Base-by-base conservation (phyloP, 116 monocot species). In the Trichopus zeylanicus region DNA sequence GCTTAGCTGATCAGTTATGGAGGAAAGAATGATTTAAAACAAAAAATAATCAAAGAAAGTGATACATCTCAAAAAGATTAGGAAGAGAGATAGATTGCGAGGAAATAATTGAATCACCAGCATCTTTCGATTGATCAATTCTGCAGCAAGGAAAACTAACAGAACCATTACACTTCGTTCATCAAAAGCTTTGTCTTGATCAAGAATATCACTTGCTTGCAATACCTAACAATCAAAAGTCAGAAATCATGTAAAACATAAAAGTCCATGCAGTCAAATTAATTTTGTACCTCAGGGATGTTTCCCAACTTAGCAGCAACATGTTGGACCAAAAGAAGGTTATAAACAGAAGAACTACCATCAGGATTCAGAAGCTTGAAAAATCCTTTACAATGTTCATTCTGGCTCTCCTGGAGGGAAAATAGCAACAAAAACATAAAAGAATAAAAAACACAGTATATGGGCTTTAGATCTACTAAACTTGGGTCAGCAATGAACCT, bases 91-190 rank as follows among this genome's bases (percentile, higher is more conserved):
- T n/a, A n/a, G n/a, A n/a, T n/a, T n/a, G n/a, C 16, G 4, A 18
- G 13, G 42, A 16, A 29, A 9, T 34, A 33, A 34, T 8, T 33
- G 1, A 0, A 23, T 74, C 68, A 82, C 82, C 74, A 64, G 29
- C 25, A 60, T 56, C 39, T 51, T 73, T 26, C 29, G 21, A 26
- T 19, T 26, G 23, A 70, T 67, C 47, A 82, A 49, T 53, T 35
- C 70, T 29, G 77, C 63, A 60, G 70, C 59, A 55, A 77, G 60
- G 54, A 82, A 82, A 11, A 70, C 64, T 26, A 76, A 47, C 34
- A 82, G 52, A 60, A 82, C 67, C 59, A 51, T 51, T n/a, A 64
- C 29, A 59, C 77, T 73, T 33, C 67, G 57, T 61, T 77, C 77
- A 56, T 77, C 82, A 56, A 26, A 42, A 27, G 31, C 48, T 33